phyloP scores from a whole-genome alignment of 2,329 filamentous ascomycete species.

The Epichloe bromicola region DNA sequence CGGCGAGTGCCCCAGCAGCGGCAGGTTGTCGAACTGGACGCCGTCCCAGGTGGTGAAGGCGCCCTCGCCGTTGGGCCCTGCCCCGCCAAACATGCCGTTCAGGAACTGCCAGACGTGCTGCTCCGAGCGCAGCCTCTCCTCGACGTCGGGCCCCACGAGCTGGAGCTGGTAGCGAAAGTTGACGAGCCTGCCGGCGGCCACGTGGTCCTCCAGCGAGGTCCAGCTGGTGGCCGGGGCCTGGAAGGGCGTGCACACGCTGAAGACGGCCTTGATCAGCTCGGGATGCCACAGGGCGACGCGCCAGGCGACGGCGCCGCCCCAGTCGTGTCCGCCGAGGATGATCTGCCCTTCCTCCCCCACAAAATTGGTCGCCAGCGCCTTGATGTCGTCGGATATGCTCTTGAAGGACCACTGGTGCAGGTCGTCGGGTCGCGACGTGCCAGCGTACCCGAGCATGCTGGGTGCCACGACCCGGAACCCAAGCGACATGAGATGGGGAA shows the following conservation, averaged over 20 bases:
- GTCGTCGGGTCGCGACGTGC: conserved; percentile 54
- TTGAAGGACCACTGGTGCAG: conserved; percentile 56
- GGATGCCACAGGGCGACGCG: conserved; percentile 63
- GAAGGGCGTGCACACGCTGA: conserved; percentile 73
- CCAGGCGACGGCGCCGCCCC: conserved; percentile 72
- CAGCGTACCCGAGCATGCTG: conserved; percentile 78
- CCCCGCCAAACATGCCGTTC: conserved; percentile 56
- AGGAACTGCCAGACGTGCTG: conserved; percentile 58
- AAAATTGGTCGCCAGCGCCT: conserved; percentile 50
- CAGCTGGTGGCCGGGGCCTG: conserved; percentile 38
- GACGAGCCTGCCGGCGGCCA: conserved; percentile 39
- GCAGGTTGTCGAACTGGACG: conserved; percentile 48
- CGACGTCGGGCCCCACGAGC: conserved; percentile 54
- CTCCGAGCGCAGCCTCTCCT: conserved; percentile 42
- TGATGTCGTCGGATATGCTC: conserved; percentile 61
- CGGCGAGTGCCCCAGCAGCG: conserved; percentile 39
- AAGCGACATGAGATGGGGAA: conserved; percentile 59
- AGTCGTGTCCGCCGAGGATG: conserved; percentile 85
- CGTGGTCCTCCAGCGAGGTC: conserved; percentile 44
- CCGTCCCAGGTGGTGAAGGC: conserved; percentile 50
- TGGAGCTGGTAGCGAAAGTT: conserved; percentile 81
- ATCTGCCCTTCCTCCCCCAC: conserved; percentile 39
- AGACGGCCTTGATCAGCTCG: conserved; percentile 57
- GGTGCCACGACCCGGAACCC: conserved; percentile 71
- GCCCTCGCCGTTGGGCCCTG: conserved; percentile 37